Conservation (phyloP, 495 filamentous ascomycete genomes). For the Penicillium paradoxum region DNA sequence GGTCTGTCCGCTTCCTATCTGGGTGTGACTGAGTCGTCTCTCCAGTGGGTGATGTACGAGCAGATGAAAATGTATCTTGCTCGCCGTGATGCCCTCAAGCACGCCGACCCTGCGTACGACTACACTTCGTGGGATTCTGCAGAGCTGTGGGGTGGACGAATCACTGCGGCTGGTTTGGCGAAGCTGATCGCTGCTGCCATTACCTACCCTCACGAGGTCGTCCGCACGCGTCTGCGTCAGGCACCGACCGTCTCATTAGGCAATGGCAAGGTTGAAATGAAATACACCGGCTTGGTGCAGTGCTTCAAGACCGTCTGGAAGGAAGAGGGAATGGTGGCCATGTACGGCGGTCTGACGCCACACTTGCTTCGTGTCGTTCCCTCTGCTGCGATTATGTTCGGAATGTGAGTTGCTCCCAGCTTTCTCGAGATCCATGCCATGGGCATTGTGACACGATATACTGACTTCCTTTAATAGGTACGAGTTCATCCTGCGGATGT, state of each 20-base stretch:
- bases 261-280: slow-evolving; percentile 36
- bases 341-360: slow-evolving; percentile 56
- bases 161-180: slow-evolving; percentile 47
- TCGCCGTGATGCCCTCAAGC: slow-evolving; percentile 35
- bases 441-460: background rate
- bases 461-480: slow-evolving; percentile 34
- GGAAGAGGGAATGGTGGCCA: slow-evolving; percentile 51
- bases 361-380: slow-evolving; percentile 63
- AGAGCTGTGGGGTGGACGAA: slow-evolving; percentile 44
- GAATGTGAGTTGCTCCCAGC: slow-evolving; percentile 51
- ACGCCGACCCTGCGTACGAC: slow-evolving; percentile 18
- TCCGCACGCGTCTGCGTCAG: slow-evolving; percentile 52
- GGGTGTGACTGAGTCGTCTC: slow-evolving; percentile 51
- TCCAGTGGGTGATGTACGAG: slow-evolving; percentile 58
- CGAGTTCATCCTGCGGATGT: slow-evolving; percentile 62
- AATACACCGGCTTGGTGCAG: slow-evolving; percentile 52
- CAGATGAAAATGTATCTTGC: slow-evolving; percentile 49
- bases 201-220: slow-evolving; percentile 57
- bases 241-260: slow-evolving; percentile 41
- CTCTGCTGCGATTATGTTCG: slow-evolving; percentile 90
- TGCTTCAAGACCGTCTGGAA: slow-evolving; percentile 51
- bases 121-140: slow-evolving; percentile 42
- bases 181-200: slow-evolving; percentile 53
- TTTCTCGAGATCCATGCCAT: background rate
- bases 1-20: slow-evolving; percentile 53